Conservation (phyloP, 345 rosid species). For the Hibiscus mutabilis region DNA sequence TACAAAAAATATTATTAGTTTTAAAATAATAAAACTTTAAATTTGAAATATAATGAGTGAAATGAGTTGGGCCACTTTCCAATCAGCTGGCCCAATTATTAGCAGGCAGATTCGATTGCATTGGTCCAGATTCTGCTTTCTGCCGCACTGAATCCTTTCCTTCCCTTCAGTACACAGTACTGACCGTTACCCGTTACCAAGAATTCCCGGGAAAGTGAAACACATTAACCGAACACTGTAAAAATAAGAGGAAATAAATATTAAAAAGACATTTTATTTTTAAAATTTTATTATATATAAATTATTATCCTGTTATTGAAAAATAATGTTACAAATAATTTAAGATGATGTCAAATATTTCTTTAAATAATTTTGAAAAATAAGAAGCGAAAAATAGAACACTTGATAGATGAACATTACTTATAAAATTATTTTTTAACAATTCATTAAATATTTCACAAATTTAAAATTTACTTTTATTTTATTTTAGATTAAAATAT, state of each 20-base stretch:
- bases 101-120: neutral
- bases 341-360: neutral
- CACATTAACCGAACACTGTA: neutral
- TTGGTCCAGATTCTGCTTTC: neutral
- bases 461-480: too few species aligned
- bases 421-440: too few species aligned
- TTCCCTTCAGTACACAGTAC: neutral
- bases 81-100: neutral
- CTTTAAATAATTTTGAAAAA: too few species aligned
- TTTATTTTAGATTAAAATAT: too few species aligned
- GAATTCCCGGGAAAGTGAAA: neutral
- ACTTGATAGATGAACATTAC: too few species aligned
- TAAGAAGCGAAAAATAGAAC: too few species aligned
- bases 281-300: neutral
- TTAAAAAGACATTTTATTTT: too few species aligned
- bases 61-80: neutral
- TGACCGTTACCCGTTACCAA: neutral
- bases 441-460: too few species aligned
- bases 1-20: too few species aligned
- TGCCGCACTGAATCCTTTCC: neutral
- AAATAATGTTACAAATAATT: too few species aligned
- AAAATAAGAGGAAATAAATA: neutral
- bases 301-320: neutral
- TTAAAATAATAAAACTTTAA: too few species aligned
- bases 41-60: too few species aligned